These are phyloP conservation scores for Pyricularia pennisetigena DNA, from an alignment of 2,329 filamentous ascomycete genomes.

Conservation along the genomic window DNA sequence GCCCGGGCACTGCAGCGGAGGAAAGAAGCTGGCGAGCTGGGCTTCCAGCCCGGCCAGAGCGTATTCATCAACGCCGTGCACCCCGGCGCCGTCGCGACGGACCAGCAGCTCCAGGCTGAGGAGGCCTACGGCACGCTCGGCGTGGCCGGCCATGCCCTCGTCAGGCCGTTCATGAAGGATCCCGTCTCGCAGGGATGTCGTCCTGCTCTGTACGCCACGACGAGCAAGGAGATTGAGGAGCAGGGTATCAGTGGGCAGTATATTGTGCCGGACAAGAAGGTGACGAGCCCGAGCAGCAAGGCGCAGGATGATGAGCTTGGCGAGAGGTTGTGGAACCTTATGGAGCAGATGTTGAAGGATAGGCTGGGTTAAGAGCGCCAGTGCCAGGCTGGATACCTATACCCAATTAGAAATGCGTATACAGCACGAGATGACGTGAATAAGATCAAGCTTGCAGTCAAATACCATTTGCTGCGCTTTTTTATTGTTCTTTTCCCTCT, in stretches of 20 bases:
- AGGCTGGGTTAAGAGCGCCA: neutral
- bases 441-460: neutral
- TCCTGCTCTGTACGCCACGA: neutral
- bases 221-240: neutral
- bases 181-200: neutral
- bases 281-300: neutral
- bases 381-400: neutral
- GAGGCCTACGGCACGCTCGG: slow-evolving; percentile 6
- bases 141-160: neutral
- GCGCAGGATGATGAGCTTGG: neutral
- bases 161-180: slow-evolving; percentile 7
- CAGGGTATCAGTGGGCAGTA: neutral
- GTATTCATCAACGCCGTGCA: neutral
- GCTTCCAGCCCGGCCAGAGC: neutral
- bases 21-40: neutral
- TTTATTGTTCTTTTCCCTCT: too few species aligned
- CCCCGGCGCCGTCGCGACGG: slow-evolving; percentile 2
- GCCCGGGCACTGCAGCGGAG: neutral
- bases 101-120: slow-evolving; percentile 12
- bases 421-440: neutral
- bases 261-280: neutral
- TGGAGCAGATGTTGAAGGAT: neutral
- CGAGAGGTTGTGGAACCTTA: neutral
- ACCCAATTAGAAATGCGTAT: neutral
- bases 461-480: too few species aligned